Percentiles rank a stretch among this genome's conserved stretches.
Evolutionary conservation across 257 asterid genomes (phyloP).

Genomic region (Solanum verrucosum): DNA sequence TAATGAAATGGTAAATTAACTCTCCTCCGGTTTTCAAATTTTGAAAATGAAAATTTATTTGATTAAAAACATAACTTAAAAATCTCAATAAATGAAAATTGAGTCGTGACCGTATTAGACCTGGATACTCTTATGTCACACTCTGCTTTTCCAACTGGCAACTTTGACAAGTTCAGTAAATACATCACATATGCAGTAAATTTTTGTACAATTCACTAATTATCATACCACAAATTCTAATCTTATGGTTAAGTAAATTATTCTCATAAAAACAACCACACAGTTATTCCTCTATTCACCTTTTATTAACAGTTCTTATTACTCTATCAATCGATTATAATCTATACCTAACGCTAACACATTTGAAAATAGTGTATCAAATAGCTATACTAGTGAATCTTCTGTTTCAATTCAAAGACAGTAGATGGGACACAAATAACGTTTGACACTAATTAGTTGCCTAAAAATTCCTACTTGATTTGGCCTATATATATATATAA

Average conservation of each 20-base stretch:
- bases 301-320: not conserved
- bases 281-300: not conserved
- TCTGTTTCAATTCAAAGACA: not conserved
- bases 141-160: not conserved
- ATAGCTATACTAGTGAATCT: not conserved
- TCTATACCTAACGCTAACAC: not conserved
- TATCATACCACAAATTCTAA: not conserved
- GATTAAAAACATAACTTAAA: too few species aligned
- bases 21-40: not conserved
- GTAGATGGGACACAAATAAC: not conserved
- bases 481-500: not conserved
- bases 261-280: too few species aligned
- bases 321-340: not conserved
- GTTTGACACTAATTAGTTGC: not conserved
- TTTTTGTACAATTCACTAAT: not conserved
- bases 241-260: too few species aligned
- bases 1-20: not conserved
- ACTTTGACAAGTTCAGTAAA: not conserved
- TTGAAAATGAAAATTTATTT: not conserved
- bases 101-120: not conserved
- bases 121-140: not conserved
- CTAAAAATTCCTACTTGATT: not conserved
- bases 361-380: not conserved
- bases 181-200: not conserved
- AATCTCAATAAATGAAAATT: not conserved